phyloP scores from a whole-genome alignment of 2,329 filamentous ascomycete species.

The Cladosporium halotolerans region DNA sequence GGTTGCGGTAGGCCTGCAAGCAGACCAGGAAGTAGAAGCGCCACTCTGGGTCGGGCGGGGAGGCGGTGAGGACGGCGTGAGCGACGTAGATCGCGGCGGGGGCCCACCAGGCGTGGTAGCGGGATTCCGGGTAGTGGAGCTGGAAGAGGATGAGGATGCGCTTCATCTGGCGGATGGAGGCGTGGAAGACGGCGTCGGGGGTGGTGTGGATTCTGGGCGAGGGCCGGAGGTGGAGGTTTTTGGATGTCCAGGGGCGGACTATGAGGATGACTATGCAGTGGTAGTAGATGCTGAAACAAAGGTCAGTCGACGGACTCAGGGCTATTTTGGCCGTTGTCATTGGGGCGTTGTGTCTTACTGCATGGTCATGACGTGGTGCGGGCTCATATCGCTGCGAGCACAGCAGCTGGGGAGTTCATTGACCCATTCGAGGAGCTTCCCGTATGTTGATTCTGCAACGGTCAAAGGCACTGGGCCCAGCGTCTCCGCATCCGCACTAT shows the following conservation, averaged over 20 bases:
- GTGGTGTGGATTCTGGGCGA: neutral
- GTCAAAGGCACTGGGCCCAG: neutral
- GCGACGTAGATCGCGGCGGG: neutral
- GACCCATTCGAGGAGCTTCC: neutral
- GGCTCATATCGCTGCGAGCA: neutral
- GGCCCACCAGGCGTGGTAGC: neutral
- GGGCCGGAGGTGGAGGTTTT: neutral
- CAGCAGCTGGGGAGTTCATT: neutral
- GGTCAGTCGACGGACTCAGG: neutral
- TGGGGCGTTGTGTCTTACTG: neutral
- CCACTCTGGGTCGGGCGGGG: constrained; percentile 1
- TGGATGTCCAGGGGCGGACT: neutral
- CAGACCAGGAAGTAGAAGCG: neutral
- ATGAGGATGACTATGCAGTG: neutral
- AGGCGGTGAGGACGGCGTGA: neutral
- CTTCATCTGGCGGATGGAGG: neutral
- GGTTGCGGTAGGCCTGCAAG: neutral
- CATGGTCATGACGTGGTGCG: neutral
- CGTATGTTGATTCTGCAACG: neutral
- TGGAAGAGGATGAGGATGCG: neutral
- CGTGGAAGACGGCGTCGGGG: neutral
- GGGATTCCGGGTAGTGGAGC: neutral
- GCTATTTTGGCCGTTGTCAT: neutral
- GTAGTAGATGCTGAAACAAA: neutral
- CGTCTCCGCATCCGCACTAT: neutral